Base-by-base conservation (phyloP, 495 filamentous ascomycete genomes). In the Penicillium verhagenii region DNA sequence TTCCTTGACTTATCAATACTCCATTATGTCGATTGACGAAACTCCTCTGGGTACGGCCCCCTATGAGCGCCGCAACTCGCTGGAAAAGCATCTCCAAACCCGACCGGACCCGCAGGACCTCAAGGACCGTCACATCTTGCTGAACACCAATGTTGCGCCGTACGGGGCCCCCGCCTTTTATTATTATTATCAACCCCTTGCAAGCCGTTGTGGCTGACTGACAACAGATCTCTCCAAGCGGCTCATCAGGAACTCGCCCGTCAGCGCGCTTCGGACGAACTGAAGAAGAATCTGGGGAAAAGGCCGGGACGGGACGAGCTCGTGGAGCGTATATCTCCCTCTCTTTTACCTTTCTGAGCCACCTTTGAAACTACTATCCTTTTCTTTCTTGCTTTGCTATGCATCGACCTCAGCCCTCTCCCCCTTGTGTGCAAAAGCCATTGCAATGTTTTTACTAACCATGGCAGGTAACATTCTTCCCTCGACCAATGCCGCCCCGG, bases 31-130 rank as follows among this genome's bases (percentile, higher is more conserved):
- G 45, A 63, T 77, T 61, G 73, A 78, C 61, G 61, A 73, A 19
- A 68, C 69, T 45, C 63, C 75, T 39, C 61, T 74, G 53, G 51
- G 60, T 16, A 60, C 60, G 37, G 86, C 88, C n/a, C 82, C 88
- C 50, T 74, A 81, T 55, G 85, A 85, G 59, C 86, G 92, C 61
- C 89, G 89, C 71, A 86, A 95, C 75, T 91, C 88, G n/a, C 83
- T 96, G 26, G 90, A 94, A 72, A 90, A 88, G 61, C 89, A 92
- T 63, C 81, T 96, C 53, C 82, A 86, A 64, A 82, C 82, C 52
- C 87, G 91, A 33, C 91, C 91, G 10, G 88, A 92, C 19, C 77
- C 83, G 38, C 76, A 91, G 64, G 91, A 96, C 54, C 84, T 96
- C 47, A 90, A 88, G 71, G 79, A 89, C 54, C 71, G 83, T 46